phyloP scores from a whole-genome alignment of 2,329 filamentous ascomycete genomes.

The Cladosporium sp. region DNA sequence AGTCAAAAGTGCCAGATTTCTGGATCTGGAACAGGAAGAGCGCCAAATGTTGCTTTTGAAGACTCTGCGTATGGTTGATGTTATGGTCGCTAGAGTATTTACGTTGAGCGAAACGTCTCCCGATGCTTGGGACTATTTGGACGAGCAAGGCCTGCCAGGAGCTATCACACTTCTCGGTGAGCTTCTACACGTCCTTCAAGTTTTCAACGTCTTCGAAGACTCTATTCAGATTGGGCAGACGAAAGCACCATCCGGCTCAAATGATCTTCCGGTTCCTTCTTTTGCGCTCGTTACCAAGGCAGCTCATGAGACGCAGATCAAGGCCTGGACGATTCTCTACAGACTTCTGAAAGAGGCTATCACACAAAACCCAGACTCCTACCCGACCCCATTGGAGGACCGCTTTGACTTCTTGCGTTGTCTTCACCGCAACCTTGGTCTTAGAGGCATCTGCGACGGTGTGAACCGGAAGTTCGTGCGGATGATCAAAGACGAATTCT shows the following conservation, averaged over 20 bases:
- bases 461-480: constrained; percentile 86
- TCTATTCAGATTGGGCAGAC: constrained; percentile 73
- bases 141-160: constrained; percentile 69
- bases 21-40: constrained; percentile 53
- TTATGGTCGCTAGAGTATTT: constrained; percentile 68
- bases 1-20: constrained; percentile 55
- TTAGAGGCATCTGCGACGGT: constrained; percentile 77
- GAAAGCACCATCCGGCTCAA: constrained; percentile 55
- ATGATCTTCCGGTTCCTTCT: constrained; percentile 28
- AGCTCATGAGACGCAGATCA: constrained; percentile 80
- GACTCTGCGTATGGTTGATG: constrained; percentile 73
- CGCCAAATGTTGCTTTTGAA: constrained; percentile 68
- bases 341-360: constrained; percentile 71
- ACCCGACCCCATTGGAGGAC: constrained; percentile 64
- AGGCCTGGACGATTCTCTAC: constrained; percentile 85
- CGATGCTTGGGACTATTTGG: constrained; percentile 74
- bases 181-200: constrained; percentile 70
- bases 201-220: constrained; percentile 77
- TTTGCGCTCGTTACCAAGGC: constrained; percentile 32
- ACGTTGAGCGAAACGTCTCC: constrained; percentile 61
- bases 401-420: constrained; percentile 73
- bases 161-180: constrained; percentile 68
- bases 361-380: constrained; percentile 58
- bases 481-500: constrained; percentile 79
- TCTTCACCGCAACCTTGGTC: constrained; percentile 77